Evolutionary conservation across 257 asterid species (phyloP).

Genomic region (Lantana camara): DNA sequence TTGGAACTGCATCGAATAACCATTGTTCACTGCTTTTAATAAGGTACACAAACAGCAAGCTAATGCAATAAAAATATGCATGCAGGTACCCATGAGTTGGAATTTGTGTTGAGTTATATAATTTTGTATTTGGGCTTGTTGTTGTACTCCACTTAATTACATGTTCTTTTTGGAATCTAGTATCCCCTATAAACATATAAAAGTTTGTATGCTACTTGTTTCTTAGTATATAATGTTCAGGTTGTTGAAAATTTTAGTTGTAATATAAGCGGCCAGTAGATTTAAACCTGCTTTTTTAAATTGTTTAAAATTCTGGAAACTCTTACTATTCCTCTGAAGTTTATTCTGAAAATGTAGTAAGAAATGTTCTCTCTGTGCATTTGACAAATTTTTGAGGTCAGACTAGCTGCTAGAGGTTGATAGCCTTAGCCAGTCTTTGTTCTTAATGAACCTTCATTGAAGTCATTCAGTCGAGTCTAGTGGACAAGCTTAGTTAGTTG

Average conservation of each 20-base stretch:
- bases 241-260: not conserved
- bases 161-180: not conserved
- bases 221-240: not conserved
- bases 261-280: not conserved
- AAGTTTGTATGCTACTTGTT: not conserved
- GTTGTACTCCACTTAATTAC: not conserved
- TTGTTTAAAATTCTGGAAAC: not conserved
- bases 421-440: too few relatives aligned
- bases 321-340: slow-evolving; percentile 1
- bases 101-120: not conserved
- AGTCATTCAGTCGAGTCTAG: not conserved
- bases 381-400: too few relatives aligned
- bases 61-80: not conserved
- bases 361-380: not conserved
- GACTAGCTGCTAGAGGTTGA: too few relatives aligned
- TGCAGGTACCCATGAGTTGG: slow-evolving; percentile 1
- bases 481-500: not conserved
- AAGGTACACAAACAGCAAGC: not conserved
- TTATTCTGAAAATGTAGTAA: not conserved
- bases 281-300: not conserved
- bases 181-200: not conserved
- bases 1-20: not conserved
- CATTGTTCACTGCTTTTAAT: not conserved
- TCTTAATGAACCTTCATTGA: not conserved
- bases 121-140: too few relatives aligned